phyloP scores from a whole-genome alignment of 2,329 filamentous ascomycete species.

The Huntiella moniliformis region DNA sequence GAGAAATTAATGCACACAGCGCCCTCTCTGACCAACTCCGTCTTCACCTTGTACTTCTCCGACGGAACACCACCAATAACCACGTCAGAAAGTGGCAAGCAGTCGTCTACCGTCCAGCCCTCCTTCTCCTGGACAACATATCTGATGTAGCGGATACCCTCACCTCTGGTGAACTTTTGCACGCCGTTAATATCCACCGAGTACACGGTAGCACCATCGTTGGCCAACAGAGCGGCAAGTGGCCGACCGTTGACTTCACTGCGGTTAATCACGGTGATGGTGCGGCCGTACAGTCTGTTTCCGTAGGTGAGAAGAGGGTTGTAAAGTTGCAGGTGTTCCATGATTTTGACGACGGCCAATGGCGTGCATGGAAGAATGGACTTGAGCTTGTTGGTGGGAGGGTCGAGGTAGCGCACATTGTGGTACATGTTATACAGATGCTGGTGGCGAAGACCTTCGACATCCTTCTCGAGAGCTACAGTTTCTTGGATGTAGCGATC shows the following conservation, averaged over 20 bases:
- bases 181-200: slow-evolving; percentile 84
- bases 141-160: slow-evolving; percentile 65
- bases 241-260: slow-evolving; percentile 91
- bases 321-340: slow-evolving; percentile 91
- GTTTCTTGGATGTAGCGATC: slow-evolving; percentile 95
- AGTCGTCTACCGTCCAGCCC: slow-evolving; percentile 61
- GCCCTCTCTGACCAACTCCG: slow-evolving; percentile 64
- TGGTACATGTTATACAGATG: slow-evolving; percentile 99
- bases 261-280: slow-evolving; percentile 89
- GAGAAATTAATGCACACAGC: slow-evolving; percentile 99
- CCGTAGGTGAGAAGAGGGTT: slow-evolving; percentile 86
- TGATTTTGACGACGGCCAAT: slow-evolving; percentile 86
- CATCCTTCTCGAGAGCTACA: slow-evolving; percentile 76
- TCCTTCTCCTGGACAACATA: slow-evolving; percentile 77
- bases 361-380: slow-evolving; percentile 91
- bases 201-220: slow-evolving; percentile 90
- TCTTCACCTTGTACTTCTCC: slow-evolving; percentile 77
- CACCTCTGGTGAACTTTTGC: slow-evolving; percentile 78
- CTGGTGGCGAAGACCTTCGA: slow-evolving; percentile 82
- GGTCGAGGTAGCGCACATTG: slow-evolving; percentile 86
- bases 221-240: slow-evolving; percentile 78
- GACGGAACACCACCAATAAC: slow-evolving; percentile 84
- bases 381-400: slow-evolving; percentile 59
- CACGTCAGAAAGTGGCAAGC: slow-evolving; percentile 75
- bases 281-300: slow-evolving; percentile 82